Base-by-base conservation (phyloP, 129 eudicot species). In the Tagetes patula region DNA sequence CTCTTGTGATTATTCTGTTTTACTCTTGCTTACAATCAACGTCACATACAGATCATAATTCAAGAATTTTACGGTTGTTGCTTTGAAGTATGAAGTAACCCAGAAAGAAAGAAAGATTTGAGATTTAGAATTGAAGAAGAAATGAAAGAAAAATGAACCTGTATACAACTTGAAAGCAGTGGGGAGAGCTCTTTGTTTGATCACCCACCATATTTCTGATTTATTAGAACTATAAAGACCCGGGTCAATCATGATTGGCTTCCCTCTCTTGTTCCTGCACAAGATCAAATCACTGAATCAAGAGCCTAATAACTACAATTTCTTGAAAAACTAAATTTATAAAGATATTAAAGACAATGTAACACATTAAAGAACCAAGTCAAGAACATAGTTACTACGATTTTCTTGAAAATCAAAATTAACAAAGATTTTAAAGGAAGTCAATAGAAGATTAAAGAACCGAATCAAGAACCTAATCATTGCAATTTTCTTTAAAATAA, bases 141-240 rank as follows among this genome's bases (percentile, higher is more conserved):
- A 20, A 31, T 69, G 50, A 39, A 9, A 32, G 46, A 32, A 32
- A 52, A 53, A 4, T 7, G 27, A n/a, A 94, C 99, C 99, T 81
- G 99, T 94, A 50, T 86, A 94, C 68, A 94, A 84, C 85, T 90
- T 94, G 87, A 94, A 94, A 81, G 99, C 92, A 36, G 97, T 84
- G 7, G 99, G 99, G 67, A 94, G 85, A 74, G 77, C 77, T 85
- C 99, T 88, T 78, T 90, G 99, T 84, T 94, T 90, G 62, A 94
- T 82, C 53, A 76, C 97, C 97, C 97, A 90, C 97, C 97, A 94
- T 64, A 94, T 90, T 45, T 94, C 93, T 65, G 99, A 90, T 74
- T 94, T 94, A 75, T 94, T 94, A 4, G 48, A 68, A 68, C 87
- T 90, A 40, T 90, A 73, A 71, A 94, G 83, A 75, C 89, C 97